phyloP scores from a whole-genome alignment of 306 rosid genomes.

The Fragaria ananassa region DNA sequence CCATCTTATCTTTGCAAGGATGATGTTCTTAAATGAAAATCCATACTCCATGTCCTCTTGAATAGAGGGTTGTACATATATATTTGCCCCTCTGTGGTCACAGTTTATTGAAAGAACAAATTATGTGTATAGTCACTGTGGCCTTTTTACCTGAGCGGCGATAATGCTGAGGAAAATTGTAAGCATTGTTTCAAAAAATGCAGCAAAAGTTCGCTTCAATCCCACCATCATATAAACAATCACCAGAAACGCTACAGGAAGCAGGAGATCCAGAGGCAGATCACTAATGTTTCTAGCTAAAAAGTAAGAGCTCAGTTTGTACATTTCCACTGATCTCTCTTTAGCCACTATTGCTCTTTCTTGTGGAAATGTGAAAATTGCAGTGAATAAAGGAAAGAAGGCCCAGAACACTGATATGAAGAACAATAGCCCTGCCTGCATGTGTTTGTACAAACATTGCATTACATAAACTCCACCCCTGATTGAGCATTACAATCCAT shows the following conservation, averaged over 20 bases:
- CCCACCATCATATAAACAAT: constrained; percentile 92
- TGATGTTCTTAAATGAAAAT: background rate
- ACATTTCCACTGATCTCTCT: constrained; percentile 92
- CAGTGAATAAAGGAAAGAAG: constrained; percentile 83
- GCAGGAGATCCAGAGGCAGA: constrained; percentile 77
- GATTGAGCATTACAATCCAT: background rate
- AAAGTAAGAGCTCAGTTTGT: constrained; percentile 87
- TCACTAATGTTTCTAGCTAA: constrained; percentile 90
- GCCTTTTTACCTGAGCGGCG: constrained; percentile 73
- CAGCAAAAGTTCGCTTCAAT: constrained; percentile 49
- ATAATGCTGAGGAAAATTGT: constrained; percentile 86
- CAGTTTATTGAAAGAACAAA: background rate
- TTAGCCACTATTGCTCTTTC: constrained; percentile 88
- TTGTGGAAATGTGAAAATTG: constrained; percentile 94
- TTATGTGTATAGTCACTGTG: background rate
- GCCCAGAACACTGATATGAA: constrained; percentile 96
- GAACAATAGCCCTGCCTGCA: constrained; percentile 89
- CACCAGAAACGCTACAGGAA: constrained; percentile 69
- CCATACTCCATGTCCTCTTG: too few species aligned
- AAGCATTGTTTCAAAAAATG: constrained; percentile 70
- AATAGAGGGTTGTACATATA: too few species aligned
- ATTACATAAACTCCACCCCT: background rate
- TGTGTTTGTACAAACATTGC: background rate
- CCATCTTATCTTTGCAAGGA: background rate
- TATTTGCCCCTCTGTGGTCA: too few species aligned